phyloP scores from a whole-genome alignment of 2,329 filamentous ascomycete species.

The Cercospora citrullina region DNA sequence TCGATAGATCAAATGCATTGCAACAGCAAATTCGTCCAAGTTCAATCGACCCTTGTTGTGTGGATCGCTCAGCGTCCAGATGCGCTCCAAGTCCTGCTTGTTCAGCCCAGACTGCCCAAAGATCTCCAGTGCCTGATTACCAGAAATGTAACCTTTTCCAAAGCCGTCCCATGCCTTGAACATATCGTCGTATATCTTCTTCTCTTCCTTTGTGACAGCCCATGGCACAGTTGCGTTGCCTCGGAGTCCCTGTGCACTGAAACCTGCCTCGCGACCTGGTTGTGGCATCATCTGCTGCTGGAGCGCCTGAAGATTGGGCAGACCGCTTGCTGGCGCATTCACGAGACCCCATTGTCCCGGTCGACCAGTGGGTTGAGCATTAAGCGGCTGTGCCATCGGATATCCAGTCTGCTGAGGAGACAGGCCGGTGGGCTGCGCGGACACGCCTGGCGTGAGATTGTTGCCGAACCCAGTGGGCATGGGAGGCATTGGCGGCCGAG shows the following conservation, averaged over 20 bases:
- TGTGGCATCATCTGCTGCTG: constrained; percentile 98
- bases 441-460: constrained; percentile 35
- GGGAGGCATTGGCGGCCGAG: constrained; percentile 73
- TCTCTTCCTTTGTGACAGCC: constrained; percentile 98
- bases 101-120: constrained; percentile 94
- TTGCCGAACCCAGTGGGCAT: constrained; percentile 73
- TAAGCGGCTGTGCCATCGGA: constrained; percentile 65
- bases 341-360: constrained; percentile 99
- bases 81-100: constrained; percentile 82
- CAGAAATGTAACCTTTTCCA: constrained; percentile 86
- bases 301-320: constrained; percentile 91
- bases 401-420: constrained; percentile 67
- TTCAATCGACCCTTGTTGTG: constrained; percentile 93
- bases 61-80: constrained; percentile 93
- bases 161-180: constrained; percentile 98
- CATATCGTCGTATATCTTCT: constrained; percentile 90
- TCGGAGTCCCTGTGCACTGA: constrained; percentile 80
- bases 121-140: constrained; percentile 92
- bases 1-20: constrained; percentile 98
- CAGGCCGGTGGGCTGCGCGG: constrained; percentile 36
- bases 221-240: constrained; percentile 96
- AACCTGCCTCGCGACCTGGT: constrained; percentile 82
- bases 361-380: constrained; percentile 88
- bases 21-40: constrained; percentile 95
- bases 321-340: constrained; percentile 82